Conservation (phyloP, 2,329 filamentous ascomycete species). For the Exophiala spinifera region DNA sequence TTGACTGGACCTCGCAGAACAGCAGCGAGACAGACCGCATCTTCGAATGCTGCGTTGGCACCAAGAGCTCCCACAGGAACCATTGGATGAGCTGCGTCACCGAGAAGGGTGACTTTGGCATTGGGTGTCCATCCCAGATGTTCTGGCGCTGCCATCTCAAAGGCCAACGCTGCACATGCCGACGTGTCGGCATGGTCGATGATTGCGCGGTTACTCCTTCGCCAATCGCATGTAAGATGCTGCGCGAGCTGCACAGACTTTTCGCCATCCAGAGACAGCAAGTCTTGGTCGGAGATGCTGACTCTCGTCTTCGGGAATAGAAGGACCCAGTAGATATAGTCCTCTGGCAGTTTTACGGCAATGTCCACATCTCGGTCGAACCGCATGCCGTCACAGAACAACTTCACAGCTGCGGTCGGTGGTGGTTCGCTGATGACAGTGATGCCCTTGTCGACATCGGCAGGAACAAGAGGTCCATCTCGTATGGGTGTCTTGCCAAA, state of each 20-base stretch:
- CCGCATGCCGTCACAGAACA: conserved; percentile 11
- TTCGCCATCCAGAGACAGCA: neutral
- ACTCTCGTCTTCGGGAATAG: conserved; percentile 8
- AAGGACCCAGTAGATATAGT: conserved; percentile 33
- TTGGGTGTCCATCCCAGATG: conserved; percentile 26
- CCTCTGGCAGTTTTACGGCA: conserved; percentile 21
- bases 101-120: conserved; percentile 40
- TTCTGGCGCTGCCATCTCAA: conserved; percentile 23
- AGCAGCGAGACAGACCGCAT: conserved; percentile 37
- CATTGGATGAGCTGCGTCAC: conserved; percentile 47
- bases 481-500: conserved; percentile 40
- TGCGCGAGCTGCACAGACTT: conserved; percentile 17
- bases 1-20: neutral
- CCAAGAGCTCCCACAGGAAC: conserved; percentile 46
- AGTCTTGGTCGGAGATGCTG: conserved; percentile 8
- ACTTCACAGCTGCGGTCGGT: neutral
- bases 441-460: conserved; percentile 8
- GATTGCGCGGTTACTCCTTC: conserved; percentile 18
- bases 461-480: conserved; percentile 10
- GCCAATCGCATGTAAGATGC: conserved; percentile 26
- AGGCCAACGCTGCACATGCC: conserved; percentile 9
- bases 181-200: conserved; percentile 5
- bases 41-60: conserved; percentile 44
- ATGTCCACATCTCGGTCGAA: conserved; percentile 2
- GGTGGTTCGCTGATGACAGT: conserved; percentile 2